Evolutionary conservation across 164 flowering plant genomes (phyloP).

Genomic region (Dillenia suffruticosa): DNA sequence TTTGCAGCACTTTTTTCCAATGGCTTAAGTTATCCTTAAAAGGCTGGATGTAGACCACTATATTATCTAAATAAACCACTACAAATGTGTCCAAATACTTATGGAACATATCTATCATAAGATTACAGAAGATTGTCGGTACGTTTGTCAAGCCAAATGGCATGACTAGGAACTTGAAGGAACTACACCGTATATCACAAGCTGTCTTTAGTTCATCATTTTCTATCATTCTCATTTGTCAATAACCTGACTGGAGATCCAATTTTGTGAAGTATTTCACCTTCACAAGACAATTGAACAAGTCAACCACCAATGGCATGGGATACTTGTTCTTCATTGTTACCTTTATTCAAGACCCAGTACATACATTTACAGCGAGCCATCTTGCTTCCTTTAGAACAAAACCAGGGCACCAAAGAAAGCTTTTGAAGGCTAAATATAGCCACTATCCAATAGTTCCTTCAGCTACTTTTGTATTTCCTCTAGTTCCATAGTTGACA

Average conservation of each 20-base stretch:
- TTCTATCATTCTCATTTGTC: background rate
- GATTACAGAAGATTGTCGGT: constrained; percentile 1
- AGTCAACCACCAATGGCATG: background rate
- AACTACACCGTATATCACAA: background rate
- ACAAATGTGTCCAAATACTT: background rate
- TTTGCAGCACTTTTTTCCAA: too few species aligned
- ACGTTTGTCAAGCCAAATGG: constrained; percentile 8
- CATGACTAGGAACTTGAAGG: constrained; percentile 10
- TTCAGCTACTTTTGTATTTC: background rate
- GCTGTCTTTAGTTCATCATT: constrained; percentile 3
- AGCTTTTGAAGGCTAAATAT: background rate
- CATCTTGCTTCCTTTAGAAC: constrained; percentile 5
- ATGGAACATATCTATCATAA: constrained; percentile 6
- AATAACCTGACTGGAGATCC: constrained; percentile 11
- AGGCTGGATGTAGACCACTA: too few species aligned
- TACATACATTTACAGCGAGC: constrained; percentile 9
- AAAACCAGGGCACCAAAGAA: constrained; percentile 4
- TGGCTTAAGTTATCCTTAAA: too few species aligned
- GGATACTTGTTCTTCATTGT: constrained; percentile 13
- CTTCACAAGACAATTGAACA: background rate
- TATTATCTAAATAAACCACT: too few species aligned
- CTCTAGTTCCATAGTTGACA: constrained; percentile 8
- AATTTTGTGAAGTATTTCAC: constrained; percentile 11
- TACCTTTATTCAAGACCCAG: constrained; percentile 5
- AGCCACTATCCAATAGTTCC: background rate